Percentiles rank a stretch among this genome's conserved stretches.
Conservation (phyloP, 805 yeast species). For the Saccharomycopsis sp. region DNA sequence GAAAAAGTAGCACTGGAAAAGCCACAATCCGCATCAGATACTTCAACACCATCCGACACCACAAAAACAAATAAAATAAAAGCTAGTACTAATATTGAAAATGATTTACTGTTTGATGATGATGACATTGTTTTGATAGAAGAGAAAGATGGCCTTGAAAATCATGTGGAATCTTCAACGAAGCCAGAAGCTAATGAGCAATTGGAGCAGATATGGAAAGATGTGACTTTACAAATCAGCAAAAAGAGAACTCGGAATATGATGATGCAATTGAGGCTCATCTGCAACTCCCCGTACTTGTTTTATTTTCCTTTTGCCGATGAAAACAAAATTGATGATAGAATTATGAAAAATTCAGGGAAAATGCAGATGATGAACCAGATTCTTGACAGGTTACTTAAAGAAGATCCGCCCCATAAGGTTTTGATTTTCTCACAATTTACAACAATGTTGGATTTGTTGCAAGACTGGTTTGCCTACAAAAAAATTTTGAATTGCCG, state of each 20-base stretch:
- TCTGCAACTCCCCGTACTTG: conserved; percentile 79
- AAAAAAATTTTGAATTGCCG: conserved; percentile 42
- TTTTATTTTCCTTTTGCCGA: conserved; percentile 72
- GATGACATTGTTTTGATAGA: neutral
- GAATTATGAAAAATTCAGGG: conserved; percentile 51
- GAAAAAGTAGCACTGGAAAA: too few species aligned
- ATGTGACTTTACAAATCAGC: conserved; percentile 34
- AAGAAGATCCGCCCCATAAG: conserved; percentile 51
- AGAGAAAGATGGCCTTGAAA: neutral
- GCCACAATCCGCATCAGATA: too few species aligned
- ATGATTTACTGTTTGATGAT: neutral
- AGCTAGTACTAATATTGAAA: too few species aligned
- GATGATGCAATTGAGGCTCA: conserved; percentile 76
- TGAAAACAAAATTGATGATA: conserved; percentile 32
- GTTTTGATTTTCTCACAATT: conserved; percentile 83
- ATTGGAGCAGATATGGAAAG: conserved; percentile 24
- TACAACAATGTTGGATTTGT: conserved; percentile 67
- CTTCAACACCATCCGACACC: too few species aligned
- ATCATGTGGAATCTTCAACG: too few species aligned
- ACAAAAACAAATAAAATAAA: too few species aligned
- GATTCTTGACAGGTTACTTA: conserved; percentile 54
- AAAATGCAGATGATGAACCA: conserved; percentile 42
- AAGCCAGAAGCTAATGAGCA: too few species aligned
- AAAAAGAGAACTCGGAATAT: conserved; percentile 52
- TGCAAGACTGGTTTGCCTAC: conserved; percentile 63